These are phyloP conservation scores for Hirschioporus abietinus DNA, from an alignment of 768 basidiomycete species.

Conservation along the genomic window DNA sequence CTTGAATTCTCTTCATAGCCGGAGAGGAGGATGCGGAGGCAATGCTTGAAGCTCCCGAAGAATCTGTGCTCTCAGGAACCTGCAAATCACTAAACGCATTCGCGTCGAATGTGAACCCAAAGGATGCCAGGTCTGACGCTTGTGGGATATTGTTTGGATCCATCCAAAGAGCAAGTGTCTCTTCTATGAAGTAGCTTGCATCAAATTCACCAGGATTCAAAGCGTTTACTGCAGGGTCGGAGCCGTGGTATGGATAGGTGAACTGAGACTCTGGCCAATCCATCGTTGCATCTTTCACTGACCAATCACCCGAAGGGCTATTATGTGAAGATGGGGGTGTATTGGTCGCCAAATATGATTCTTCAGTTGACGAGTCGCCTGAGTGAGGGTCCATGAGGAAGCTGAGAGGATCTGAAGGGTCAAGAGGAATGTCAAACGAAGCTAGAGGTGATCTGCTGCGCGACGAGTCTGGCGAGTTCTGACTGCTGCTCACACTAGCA, in stretches of 20 bases:
- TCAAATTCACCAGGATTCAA: not conserved
- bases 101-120: not conserved
- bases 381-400: conserved; percentile 43
- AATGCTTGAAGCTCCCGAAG: conserved; percentile 23
- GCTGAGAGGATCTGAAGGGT: conserved; percentile 54
- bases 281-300: not conserved
- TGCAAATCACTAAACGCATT: not conserved
- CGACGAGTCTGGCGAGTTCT: not conserved
- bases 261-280: not conserved
- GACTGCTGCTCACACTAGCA: not conserved
- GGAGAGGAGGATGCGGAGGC: conserved; percentile 47
- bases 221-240: not conserved
- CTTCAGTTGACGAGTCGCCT: conserved; percentile 32
- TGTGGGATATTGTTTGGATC: not conserved
- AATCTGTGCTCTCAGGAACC: not conserved
- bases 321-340: conserved; percentile 22
- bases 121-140: not conserved
- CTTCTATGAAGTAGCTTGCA: not conserved
- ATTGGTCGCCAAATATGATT: not conserved
- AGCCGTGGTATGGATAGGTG: not conserved
- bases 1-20: conserved; percentile 27
- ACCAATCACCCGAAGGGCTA: conserved; percentile 32
- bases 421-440: conserved; percentile 38
- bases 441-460: not conserved
- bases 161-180: not conserved